Percentiles rank a stretch among this genome's conserved stretches.
These are phyloP conservation scores for Geotrichum cucujoidarum DNA, from an alignment of 1,139 yeast species.

Conservation along the genomic window DNA sequence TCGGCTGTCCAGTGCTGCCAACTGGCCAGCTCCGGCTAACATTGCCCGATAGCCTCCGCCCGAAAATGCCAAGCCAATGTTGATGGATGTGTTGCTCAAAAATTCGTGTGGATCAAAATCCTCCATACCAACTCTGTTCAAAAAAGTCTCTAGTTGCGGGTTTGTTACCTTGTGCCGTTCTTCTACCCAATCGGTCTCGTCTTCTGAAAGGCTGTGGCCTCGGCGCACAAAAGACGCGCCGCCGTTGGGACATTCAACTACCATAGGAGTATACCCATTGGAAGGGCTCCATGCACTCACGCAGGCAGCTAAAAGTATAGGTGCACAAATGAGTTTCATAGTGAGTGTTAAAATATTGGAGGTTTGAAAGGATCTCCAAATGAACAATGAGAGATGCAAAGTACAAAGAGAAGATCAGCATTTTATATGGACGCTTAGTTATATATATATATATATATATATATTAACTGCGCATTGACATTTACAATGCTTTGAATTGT, in stretches of 20 bases:
- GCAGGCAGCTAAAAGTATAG: too few species aligned
- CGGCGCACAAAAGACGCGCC: constrained; percentile 23
- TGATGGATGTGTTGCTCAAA: constrained; percentile 46
- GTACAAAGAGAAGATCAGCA: too few species aligned
- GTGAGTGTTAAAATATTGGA: too few species aligned
- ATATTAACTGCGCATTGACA: not conserved
- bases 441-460: not conserved
- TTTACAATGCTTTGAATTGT: too few species aligned
- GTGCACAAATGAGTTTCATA: too few species aligned
- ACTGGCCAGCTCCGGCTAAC: constrained; percentile 84
- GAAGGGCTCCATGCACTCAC: constrained; percentile 17
- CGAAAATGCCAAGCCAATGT: constrained; percentile 70
- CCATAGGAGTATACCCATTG: constrained; percentile 29
- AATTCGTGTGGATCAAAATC: constrained; percentile 54
- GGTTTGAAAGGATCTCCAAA: too few species aligned
- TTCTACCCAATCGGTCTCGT: constrained; percentile 27
- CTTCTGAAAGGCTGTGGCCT: constrained; percentile 23
- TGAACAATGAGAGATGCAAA: too few species aligned
- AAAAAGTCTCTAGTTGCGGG: constrained; percentile 50
- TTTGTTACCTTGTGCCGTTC: constrained; percentile 50
- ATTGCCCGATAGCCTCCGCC: constrained; percentile 95
- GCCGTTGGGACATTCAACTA: constrained; percentile 26
- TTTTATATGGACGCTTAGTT: too few species aligned
- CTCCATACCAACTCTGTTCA: constrained; percentile 52
- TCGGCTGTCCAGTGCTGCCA: constrained; percentile 74